Evolutionary conservation across 306 rosid genomes (phyloP).

Genomic region (Inga oerstediana): DNA sequence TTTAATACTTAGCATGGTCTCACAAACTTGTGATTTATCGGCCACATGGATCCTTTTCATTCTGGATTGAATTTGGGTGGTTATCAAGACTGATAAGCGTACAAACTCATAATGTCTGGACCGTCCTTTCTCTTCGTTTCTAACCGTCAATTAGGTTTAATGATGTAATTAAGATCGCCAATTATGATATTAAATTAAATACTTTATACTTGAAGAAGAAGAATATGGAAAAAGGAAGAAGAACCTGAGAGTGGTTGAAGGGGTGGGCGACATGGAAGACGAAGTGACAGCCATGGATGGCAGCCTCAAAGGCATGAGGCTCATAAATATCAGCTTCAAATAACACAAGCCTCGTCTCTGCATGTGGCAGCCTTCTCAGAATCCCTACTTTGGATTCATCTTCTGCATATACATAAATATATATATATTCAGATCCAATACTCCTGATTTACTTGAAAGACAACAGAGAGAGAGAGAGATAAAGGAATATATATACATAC

Average conservation of each 20-base stretch:
- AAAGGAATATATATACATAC: not conserved
- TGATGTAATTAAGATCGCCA: too few species aligned
- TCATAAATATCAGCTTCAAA: slow-evolving; percentile 50
- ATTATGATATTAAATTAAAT: too few species aligned
- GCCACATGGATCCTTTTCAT: too few species aligned
- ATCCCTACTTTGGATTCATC: slow-evolving; percentile 43
- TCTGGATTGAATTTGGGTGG: too few species aligned
- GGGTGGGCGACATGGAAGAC: slow-evolving; percentile 65
- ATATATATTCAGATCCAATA: too few species aligned
- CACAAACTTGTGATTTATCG: too few species aligned
- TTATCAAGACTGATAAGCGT: too few species aligned
- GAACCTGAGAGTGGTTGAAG: not conserved
- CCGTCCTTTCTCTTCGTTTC: too few species aligned
- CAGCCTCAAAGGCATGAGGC: slow-evolving; percentile 36
- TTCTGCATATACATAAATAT: slow-evolving; percentile 29
- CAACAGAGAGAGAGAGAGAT: not conserved
- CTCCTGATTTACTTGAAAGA: too few species aligned
- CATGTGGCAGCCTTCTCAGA: slow-evolving; percentile 44
- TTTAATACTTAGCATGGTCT: too few species aligned
- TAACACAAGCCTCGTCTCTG: slow-evolving; percentile 38
- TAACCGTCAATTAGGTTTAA: too few species aligned
- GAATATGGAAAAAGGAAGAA: not conserved
- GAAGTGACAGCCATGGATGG: slow-evolving; percentile 50
- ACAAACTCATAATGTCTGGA: too few species aligned
- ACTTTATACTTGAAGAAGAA: not conserved